Conservation (phyloP, 768 basidiomycete genomes). For the Boletellus emodensis region DNA sequence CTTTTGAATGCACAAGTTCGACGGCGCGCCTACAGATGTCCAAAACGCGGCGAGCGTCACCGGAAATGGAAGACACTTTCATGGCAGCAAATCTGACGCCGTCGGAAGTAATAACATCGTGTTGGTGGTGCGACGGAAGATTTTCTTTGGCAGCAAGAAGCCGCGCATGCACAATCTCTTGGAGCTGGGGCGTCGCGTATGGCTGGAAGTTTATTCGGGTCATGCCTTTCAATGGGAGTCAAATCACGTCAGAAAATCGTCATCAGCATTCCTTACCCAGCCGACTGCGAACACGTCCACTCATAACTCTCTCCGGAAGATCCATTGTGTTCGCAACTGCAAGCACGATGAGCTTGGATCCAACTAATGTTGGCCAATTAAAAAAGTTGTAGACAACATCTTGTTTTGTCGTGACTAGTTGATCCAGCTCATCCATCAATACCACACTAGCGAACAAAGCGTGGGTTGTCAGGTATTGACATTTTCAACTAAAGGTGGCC, state of each 20-base stretch:
- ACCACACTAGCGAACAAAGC: constrained; percentile 62
- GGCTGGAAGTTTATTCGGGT: constrained; percentile 89
- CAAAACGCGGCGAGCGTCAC: constrained; percentile 88
- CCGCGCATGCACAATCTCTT: constrained; percentile 83
- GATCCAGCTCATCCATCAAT: constrained; percentile 98
- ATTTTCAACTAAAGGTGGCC: neutral
- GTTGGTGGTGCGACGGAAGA: constrained; percentile 40
- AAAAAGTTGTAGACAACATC: constrained; percentile 99
- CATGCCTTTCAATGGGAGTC: constrained; percentile 54
- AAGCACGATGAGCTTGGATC: constrained; percentile 88
- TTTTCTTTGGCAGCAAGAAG: constrained; percentile 57
- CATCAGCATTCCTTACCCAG: constrained; percentile 52
- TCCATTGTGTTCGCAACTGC: constrained; percentile 99
- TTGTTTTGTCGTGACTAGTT: constrained; percentile 92
- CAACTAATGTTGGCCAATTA: constrained; percentile 94
- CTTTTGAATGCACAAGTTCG: constrained; percentile 60
- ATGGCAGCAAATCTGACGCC: constrained; percentile 85
- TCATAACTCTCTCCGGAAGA: constrained; percentile 90
- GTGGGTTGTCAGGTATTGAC: neutral
- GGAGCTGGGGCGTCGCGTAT: constrained; percentile 73
- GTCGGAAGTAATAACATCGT: constrained; percentile 57
- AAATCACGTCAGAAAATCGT: neutral
- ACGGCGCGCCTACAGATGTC: constrained; percentile 93
- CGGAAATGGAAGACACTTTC: constrained; percentile 75
- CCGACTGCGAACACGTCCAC: constrained; percentile 86